Evolutionary conservation across 1,139 yeast genomes (phyloP).

Genomic region (Candida labiduridarum): DNA sequence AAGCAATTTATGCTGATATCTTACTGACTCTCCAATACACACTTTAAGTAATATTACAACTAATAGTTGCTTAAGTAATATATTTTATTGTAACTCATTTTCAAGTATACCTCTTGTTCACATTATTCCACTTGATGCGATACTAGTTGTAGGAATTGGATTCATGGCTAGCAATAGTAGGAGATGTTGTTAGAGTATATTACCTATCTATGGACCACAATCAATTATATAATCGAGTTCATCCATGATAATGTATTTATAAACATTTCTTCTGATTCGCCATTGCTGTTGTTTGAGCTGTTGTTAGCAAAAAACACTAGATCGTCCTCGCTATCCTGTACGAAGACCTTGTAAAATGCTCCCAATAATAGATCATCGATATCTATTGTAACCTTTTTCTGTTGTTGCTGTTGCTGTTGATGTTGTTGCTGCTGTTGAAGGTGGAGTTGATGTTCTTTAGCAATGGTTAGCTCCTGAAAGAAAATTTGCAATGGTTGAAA

Average conservation of each 20-base stretch:
- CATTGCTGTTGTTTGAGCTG: neutral
- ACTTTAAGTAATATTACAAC: no score
- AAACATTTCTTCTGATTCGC: conserved; percentile 2
- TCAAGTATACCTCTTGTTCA: neutral
- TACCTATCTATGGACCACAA: neutral
- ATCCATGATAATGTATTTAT: conserved; percentile 1
- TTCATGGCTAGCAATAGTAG: no score
- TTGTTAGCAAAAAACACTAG: neutral
- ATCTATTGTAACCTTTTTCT: neutral
- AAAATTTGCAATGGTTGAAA: conserved; percentile 34
- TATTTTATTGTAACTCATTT: no score
- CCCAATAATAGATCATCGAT: conserved; percentile 3
- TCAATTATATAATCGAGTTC: neutral
- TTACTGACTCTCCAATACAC: no score
- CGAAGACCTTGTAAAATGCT: conserved; percentile 2
- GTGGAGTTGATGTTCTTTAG: neutral
- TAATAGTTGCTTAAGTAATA: no score
- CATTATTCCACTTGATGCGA: neutral
- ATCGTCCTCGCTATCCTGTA: neutral
- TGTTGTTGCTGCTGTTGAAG: conserved; percentile 15
- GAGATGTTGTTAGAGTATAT: no score
- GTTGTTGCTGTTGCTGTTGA: conserved; percentile 9
- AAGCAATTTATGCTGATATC: no score
- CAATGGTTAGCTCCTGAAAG: conserved; percentile 17
- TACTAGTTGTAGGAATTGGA: no score